Base-by-base conservation (phyloP, 2,329 filamentous ascomycete species). In the Dendryphion nanum region DNA sequence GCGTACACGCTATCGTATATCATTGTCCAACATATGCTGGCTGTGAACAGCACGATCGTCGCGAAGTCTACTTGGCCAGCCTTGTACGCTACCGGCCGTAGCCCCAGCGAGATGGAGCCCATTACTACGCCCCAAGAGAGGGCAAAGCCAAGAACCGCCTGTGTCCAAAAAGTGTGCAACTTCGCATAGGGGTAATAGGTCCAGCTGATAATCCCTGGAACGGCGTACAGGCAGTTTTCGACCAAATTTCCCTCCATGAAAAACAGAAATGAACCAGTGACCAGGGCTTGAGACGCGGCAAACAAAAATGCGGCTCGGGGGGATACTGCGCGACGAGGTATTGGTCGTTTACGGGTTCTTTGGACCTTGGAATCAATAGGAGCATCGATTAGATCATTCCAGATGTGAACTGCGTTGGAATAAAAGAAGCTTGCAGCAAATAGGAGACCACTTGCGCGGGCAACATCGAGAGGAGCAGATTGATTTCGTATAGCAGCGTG, bases 351-450 rank as follows among this genome's bases (percentile, higher is more conserved):
- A 10, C 33, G 21, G 8, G 42, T 47, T 8, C 42, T 41, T 29
- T 35, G 30, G 6, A 48, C 73, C 40, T 71, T 62, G 4, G 73
- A 70, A 48, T 81, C 77, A 35, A 77, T 61, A 30, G 75, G 72
- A 29, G 72, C 68, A 46, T 81, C 77, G 58, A 75, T 69, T 19
- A 73, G 66, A 48, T 80, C 77, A 51, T 81, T 80, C 61, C 77
- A 78, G 0, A 73, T 68, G 53, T 76, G 79, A n/a, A 34, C 38
- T 4, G 42, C 40, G 17, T 37, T 41, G 29, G 33, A 37, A 14
- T 37, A n/a, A 34, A 46, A 39, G 10, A 71, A 68, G 17, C 70
- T 70, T 16, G 73, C 70, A 10, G 29, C 37, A 8, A 51, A 20
- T 3, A 40, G 12, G 2, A 47, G 18, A 17, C 51, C 7, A 28